Percentiles rank a stretch among this genome's conserved stretches.
These are phyloP conservation scores for Metarhizium album DNA, from an alignment of 2,329 filamentous ascomycete genomes.

Conservation along the genomic window DNA sequence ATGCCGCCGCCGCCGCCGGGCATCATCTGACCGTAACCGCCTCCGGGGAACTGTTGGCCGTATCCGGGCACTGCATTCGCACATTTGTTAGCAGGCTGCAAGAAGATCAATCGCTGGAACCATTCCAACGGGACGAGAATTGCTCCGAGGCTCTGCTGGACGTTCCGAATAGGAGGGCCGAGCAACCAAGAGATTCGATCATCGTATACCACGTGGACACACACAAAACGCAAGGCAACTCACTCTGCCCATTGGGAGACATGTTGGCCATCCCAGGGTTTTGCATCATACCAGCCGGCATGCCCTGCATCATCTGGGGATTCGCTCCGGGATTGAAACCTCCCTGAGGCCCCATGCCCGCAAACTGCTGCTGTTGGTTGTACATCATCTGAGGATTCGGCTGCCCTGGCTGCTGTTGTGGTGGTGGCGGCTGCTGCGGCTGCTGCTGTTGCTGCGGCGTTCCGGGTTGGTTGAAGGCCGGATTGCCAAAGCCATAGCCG, in stretches of 20 bases:
- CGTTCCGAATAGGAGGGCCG: not conserved
- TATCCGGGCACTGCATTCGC: constrained; percentile 41
- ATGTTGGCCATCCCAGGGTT: constrained; percentile 49
- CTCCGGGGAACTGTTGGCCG: constrained; percentile 45
- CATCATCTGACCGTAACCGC: constrained; percentile 44
- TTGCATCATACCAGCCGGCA: constrained; percentile 52
- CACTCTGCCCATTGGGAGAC: constrained; percentile 49
- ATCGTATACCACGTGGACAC: not conserved
- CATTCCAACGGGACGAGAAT: not conserved
- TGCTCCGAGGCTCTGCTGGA: not conserved
- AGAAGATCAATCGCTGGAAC: not conserved
- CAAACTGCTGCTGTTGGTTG: constrained; percentile 44
- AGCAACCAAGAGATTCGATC: too few species aligned
- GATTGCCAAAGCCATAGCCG: constrained; percentile 44
- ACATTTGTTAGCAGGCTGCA: constrained; percentile 9
- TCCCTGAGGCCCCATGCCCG: constrained; percentile 40
- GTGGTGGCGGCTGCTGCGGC: constrained; percentile 36
- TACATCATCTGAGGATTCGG: constrained; percentile 47
- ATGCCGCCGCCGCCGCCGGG: constrained; percentile 30
- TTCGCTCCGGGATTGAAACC: constrained; percentile 40
- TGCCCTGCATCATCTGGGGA: constrained; percentile 44
- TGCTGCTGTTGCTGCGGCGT: constrained; percentile 32
- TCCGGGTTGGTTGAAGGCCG: constrained; percentile 31
- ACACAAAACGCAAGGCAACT: constrained; percentile 20
- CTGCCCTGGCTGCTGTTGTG: constrained; percentile 28